These are phyloP conservation scores for Cyberlindnera americana DNA, from an alignment of 805 yeast genomes.

Conservation along the genomic window DNA sequence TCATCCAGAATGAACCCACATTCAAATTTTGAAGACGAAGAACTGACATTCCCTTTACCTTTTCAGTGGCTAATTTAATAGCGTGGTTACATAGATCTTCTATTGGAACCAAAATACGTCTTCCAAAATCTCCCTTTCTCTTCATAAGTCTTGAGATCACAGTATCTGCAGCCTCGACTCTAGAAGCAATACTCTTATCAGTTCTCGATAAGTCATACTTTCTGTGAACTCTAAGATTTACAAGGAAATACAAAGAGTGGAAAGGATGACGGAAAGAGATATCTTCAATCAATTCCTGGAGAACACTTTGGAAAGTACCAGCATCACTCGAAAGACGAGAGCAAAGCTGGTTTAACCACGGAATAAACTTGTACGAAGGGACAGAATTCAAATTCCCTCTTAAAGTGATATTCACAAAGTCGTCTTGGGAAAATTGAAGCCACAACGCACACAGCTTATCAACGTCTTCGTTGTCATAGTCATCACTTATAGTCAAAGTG, in stretches of 20 bases:
- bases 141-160: constrained; percentile 42
- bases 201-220: constrained; percentile 28
- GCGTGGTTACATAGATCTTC: constrained; percentile 48
- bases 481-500: constrained; percentile 44
- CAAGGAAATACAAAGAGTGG: constrained; percentile 62
- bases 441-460: constrained; percentile 83
- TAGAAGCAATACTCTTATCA: constrained; percentile 40
- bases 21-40: constrained; percentile 32
- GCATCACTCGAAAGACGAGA: constrained; percentile 57
- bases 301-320: constrained; percentile 50
- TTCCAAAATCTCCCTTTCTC: constrained; percentile 25
- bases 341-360: constrained; percentile 81
- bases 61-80: constrained; percentile 47
- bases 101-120: constrained; percentile 39
- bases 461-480: constrained; percentile 49
- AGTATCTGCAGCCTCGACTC: constrained; percentile 48
- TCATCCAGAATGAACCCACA: constrained; percentile 57
- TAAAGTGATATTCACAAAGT: constrained; percentile 41
- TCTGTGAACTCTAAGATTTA: constrained; percentile 51
- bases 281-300: constrained; percentile 44
- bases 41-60: constrained; percentile 27
- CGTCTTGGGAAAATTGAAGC: constrained; percentile 57
- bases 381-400: constrained; percentile 35
- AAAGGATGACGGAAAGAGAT: constrained; percentile 61
- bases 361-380: constrained; percentile 60